Base-by-base conservation (phyloP, 148 eudicot genomes). In the Spergularia marina region DNA sequence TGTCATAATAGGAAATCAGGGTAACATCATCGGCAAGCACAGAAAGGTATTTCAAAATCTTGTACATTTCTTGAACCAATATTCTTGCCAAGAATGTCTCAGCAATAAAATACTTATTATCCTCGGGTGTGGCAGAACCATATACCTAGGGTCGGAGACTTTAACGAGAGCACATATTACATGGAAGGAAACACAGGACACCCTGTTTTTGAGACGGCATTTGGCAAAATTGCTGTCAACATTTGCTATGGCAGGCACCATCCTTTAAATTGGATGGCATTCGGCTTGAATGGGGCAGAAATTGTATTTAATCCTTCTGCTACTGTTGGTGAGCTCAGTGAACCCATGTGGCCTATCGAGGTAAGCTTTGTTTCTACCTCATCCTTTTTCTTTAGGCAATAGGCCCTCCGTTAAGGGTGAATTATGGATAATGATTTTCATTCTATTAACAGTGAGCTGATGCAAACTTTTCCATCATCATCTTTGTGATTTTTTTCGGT, bases 281-380 rank as follows among this genome's bases (percentile, higher is more conserved):
- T 94, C 74, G 98, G 98, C 52, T 87, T 94, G 77, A 94, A 94
- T 85, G 98, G 98, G 53, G 98, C 98, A 40, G 98, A 94, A 83
- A 92, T 94, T 76, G 94, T 94, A 44, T 91, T 94, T 73, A 94
- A 94, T 70, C 98, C 98, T 2, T 91, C 97, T 64, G 98, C 98
- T 61, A 94, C 97, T 68, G 98, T 94, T 82, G 97, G 97, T 71
- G 92, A 89, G 82, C 97, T 94, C 80, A 94, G 97, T 72, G 98
- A 94, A 83, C 98, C 97, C 39, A 94, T 94, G 98, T 94, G 98
- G 98, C 92, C 98, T 55, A 89, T 94, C 63, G 98, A 94, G 98
- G 98, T 94, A 30, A 53, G 21, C 62, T 60, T 17, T 25, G n/a
- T 49, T 34, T 58, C 20, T 30, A 49, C 60, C 25, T 66, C 6